Base-by-base conservation (phyloP, 75 land plant genomes). In the Pseudotsuga menziesii region DNA sequence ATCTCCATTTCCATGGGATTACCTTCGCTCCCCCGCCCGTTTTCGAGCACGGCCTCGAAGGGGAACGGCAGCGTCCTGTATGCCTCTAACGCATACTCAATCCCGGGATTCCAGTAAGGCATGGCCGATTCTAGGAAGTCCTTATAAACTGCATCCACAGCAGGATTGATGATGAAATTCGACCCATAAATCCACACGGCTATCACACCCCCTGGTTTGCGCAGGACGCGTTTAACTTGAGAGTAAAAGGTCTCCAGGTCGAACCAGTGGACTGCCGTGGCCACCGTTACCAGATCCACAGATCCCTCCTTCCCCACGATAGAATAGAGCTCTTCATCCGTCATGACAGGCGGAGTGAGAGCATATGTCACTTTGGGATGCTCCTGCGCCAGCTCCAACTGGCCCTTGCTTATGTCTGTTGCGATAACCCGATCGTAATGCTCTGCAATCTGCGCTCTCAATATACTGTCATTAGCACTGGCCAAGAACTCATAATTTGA, bases 201-300 rank as follows among this genome's bases (percentile, higher is more conserved):
- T 14, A 87, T 56, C 0, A 89, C 72, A 0, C 91, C 91, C 22
- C 87, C 87, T 1, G 90, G 90, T 20, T 78, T 82, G 0, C 85
- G 77, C 35, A 89, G 76, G n/a, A 89, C 41, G 29, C 77, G 85
- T 4, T 64, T 75, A 7, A 79, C 91, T 23, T 82, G 75, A 23
- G 77, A 71, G 73, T 84, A 89, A 80, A 89, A 89, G 63, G 35
- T 59, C 12, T 80, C 78, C 9, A 84, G 82, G 77, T 89, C 89
- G 76, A 88, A 88, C 91, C 91, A 89, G 83, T 89, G 91, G 17
- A 88, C 71, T 2, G 91, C 90, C 44, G 78, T 75, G 16, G 89
- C 89, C 4, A 78, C 83, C 6, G 84, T 82, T 20, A 88, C 79
- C 2, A 87, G 81, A 59, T 87, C 90, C 25, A 89, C 84, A 0